Base-by-base conservation (phyloP, 2,329 filamentous ascomycete genomes). In the Fusarium stilboides region DNA sequence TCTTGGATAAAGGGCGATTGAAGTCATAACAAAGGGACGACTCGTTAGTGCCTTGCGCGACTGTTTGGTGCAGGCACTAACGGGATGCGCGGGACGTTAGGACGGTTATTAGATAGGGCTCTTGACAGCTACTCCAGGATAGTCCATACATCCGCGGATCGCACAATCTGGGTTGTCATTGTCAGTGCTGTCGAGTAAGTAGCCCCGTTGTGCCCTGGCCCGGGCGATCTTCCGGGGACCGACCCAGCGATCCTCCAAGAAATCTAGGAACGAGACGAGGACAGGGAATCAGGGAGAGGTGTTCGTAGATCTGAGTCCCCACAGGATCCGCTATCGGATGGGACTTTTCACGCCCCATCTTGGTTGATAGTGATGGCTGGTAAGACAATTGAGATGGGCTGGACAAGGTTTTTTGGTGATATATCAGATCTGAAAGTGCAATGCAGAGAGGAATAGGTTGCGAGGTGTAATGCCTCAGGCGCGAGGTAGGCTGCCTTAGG, bases 1-100 rank as follows among this genome's bases (percentile, higher is more conserved):
- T 49, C 9, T 36, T 34, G 37, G 33, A 49, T 53, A 64, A 31
- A 70, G 67, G 67, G 67, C 22, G 47, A 51, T 33, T 61, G 50
- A 55, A 47, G 54, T 49, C 63, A 70, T 61, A 70, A 70, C 68
- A 70, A 70, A 70, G 67, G 67, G 67, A 56, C 62, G 14, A 24
- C 24, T 51, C 33, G 66, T 65, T 68, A 70, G 47, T 56, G 59
- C 26, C 49, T 46, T 51, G 44, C 39, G 51, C 34, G n/a, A 39
- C 50, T 33, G 15, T 50, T 4, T 24, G 42, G 36, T 40, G 20
- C 42, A 26, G 51, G 19, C 34, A 58, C 59, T 72, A 66, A 67
- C 67, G 55, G 28, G 44, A 63, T 50, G 44, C 62, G 61, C 58
- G 51, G 53, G 53, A 45, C 46, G 56, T 50, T 53, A 50, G 53